phyloP scores from a whole-genome alignment of 73 alveolate species.

The Effrenium voratum region DNA sequence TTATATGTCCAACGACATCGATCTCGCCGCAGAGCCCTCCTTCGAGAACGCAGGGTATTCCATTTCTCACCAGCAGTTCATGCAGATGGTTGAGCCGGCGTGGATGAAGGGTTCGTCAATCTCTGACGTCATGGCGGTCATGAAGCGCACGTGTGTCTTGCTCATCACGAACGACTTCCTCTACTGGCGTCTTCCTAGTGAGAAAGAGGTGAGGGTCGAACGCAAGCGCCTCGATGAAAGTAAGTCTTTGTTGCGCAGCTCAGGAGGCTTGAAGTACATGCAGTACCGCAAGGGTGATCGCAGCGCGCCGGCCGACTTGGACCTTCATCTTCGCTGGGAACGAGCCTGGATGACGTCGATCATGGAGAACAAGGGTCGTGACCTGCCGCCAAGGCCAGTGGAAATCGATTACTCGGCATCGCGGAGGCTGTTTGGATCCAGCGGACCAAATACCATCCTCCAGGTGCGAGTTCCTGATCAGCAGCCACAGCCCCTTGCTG shows the following conservation, averaged over 20 bases:
- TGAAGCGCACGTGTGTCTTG: not conserved
- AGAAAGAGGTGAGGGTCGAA: not conserved
- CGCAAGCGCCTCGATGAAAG: not conserved
- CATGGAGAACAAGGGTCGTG: not conserved
- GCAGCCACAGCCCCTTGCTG: too few relatives aligned
- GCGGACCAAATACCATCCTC: too few relatives aligned
- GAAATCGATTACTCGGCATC: too few relatives aligned
- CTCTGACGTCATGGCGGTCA: slow-evolving; percentile 5
- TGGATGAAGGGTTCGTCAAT: not conserved
- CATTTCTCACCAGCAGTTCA: slow-evolving; percentile 8
- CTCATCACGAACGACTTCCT: not conserved
- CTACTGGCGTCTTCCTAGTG: not conserved
- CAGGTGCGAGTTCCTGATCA: too few relatives aligned
- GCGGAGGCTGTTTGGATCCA: too few relatives aligned
- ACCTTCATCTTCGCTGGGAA: slow-evolving; percentile 8
- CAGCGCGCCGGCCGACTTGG: not conserved
- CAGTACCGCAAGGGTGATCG: not conserved
- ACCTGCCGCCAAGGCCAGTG: not conserved
- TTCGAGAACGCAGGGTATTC: not conserved
- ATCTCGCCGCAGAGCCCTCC: not conserved
- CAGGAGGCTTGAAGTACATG: not conserved
- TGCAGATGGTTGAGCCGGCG: slow-evolving; percentile 11
- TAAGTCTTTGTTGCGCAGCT: not conserved
- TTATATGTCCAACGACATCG: not conserved
- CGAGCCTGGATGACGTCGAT: slow-evolving; percentile 27